These are phyloP conservation scores for Schwanniomyces polymorphus DNA, from an alignment of 805 yeast species.

Conservation along the genomic window DNA sequence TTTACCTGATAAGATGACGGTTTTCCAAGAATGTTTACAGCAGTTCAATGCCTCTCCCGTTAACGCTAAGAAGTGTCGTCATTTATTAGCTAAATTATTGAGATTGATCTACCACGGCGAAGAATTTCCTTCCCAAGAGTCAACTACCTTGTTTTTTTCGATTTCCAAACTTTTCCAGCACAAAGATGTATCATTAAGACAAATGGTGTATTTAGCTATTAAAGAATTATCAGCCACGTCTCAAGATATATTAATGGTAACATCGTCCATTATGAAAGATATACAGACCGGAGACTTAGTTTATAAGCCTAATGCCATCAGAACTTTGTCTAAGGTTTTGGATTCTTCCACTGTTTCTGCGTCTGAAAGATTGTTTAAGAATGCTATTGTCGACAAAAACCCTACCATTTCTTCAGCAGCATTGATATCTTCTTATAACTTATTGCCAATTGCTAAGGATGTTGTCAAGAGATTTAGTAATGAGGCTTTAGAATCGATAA, in stretches of 20 bases:
- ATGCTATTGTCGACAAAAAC: slow-evolving; percentile 87
- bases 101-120: slow-evolving; percentile 85
- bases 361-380: slow-evolving; percentile 88
- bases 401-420: slow-evolving; percentile 94
- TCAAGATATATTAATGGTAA: slow-evolving; percentile 94
- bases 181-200: slow-evolving; percentile 83
- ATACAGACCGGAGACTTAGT: slow-evolving; percentile 84
- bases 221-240: slow-evolving; percentile 85
- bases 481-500: slow-evolving; percentile 90
- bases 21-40: slow-evolving; percentile 91
- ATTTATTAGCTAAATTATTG: slow-evolving; percentile 76
- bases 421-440: slow-evolving; percentile 83
- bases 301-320: slow-evolving; percentile 91
- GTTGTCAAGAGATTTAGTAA: slow-evolving; percentile 92
- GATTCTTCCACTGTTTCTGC: slow-evolving; percentile 91
- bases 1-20: slow-evolving; percentile 93
- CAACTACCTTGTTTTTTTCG: slow-evolving; percentile 89
- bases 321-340: slow-evolving; percentile 85
- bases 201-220: slow-evolving; percentile 89
- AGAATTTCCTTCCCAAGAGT: slow-evolving; percentile 81
- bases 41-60: slow-evolving; percentile 92
- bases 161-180: slow-evolving; percentile 95
- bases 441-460: slow-evolving; percentile 85
- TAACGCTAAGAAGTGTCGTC: slow-evolving; percentile 83
- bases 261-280: slow-evolving; percentile 97